Conservation (phyloP, 2,329 filamentous ascomycete genomes). For the Aureobasidium subglaciale region DNA sequence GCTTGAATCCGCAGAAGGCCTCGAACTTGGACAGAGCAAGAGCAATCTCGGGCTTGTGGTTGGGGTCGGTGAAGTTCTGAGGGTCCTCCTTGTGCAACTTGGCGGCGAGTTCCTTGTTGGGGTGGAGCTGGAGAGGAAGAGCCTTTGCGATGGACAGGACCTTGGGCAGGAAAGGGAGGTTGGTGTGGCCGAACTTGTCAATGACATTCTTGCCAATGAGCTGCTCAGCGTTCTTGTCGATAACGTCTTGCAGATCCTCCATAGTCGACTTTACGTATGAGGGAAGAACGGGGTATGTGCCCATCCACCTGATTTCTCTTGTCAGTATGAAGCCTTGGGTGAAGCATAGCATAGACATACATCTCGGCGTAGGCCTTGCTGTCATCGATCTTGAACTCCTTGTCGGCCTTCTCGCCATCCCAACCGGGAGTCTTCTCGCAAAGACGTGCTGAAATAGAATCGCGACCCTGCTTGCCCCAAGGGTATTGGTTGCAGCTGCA, state of each 20-base stretch:
- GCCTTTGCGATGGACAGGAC: constrained; percentile 70
- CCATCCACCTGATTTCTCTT: constrained; percentile 54
- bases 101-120: constrained; percentile 59
- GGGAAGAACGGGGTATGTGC: constrained; percentile 65
- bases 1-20: constrained; percentile 69
- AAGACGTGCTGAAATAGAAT: constrained; percentile 59
- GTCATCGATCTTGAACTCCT: constrained; percentile 57
- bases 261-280: constrained; percentile 47
- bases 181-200: constrained; percentile 52
- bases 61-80: constrained; percentile 60
- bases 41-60: constrained; percentile 77
- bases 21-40: constrained; percentile 65
- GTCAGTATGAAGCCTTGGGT: background rate
- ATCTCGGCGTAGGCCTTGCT: constrained; percentile 57
- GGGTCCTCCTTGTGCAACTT: constrained; percentile 59
- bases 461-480: constrained; percentile 62
- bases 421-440: constrained; percentile 57
- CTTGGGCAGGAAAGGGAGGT: constrained; percentile 68
- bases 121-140: constrained; percentile 67
- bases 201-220: constrained; percentile 58
- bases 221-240: constrained; percentile 54
- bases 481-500: constrained; percentile 56
- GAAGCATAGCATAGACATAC: constrained; percentile 21
- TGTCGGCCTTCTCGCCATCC: constrained; percentile 27
- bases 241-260: constrained; percentile 55